Evolutionary conservation across 352 stramenopile genomes (phyloP), one percentile per base, ranked within the genome.

Genomic region (Peronospora tabacina): DNA sequence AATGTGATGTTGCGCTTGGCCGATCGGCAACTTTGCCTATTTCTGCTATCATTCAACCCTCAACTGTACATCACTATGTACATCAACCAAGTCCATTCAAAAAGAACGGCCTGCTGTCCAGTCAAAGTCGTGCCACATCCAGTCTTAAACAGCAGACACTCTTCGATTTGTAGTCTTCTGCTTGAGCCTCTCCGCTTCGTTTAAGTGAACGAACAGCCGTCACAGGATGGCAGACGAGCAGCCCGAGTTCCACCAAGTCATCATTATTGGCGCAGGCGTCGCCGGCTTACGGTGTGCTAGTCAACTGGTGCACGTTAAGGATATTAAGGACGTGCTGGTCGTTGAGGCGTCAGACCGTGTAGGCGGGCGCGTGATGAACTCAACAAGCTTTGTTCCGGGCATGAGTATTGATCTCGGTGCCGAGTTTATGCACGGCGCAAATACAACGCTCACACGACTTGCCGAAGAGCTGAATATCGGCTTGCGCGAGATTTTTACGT

Each of bases 401-500:
- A 72, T 91, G 64, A 76, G 59, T 8, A 68, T 89, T 28, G 80
- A 91, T 45, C 58, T 91, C 30, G 80, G 80, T 7, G 80, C 80
- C 5, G 80, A 91, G 68, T 49, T 91, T 40, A 49, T 87, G 34
- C 80, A 91, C 34, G 80, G 80, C 30, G 74, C 66, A 42, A 87
- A 88, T 60, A 91, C 80, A 41, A 78, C 77, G 48, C 68, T 91
- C 49, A 91, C 80, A 11, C 59, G 60, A 2, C 53, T 91, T 20
- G 80, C 80, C 0, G 68, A 80, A 43, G 58, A 89, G 58, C 49
- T 79, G 37, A 61, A 80, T 44, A 85, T 82, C 61, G 65, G 65
- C 52, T 30, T 89, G 51, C 76, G 78, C 22, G 80, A 91, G 61
- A 87, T 91, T 45, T 91, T 91, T 57, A 89, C 77, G 37, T 91